phyloP scores from a whole-genome alignment of 768 basidiomycete genomes.

The Lactarius pseudohatsudake region DNA sequence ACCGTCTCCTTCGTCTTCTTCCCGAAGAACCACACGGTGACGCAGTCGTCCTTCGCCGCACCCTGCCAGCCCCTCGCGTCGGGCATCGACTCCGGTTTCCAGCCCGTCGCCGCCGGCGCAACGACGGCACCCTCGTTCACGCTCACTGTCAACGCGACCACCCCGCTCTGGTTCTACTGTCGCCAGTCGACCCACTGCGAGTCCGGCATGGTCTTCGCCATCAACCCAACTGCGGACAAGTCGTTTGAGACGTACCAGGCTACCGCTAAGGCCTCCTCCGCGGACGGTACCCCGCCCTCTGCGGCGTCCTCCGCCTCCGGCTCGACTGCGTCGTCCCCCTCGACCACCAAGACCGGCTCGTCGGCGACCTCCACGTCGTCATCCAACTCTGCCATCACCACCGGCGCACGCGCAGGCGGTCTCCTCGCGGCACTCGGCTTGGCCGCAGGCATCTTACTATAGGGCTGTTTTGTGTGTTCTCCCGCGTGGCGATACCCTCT shows the following conservation, averaged over 20 bases:
- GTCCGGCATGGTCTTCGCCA: slow-evolving; percentile 36
- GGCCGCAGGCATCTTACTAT: slow-evolving; percentile 27
- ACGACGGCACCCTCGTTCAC: slow-evolving; percentile 15
- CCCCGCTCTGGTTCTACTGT: slow-evolving; percentile 38
- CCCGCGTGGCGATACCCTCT: background rate
- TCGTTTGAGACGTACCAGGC: slow-evolving; percentile 32
- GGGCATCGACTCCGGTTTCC: slow-evolving; percentile 36
- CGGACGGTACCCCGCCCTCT: slow-evolving; percentile 7
- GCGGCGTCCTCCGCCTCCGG: background rate
- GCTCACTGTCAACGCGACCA: slow-evolving; percentile 30
- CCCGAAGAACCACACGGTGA: slow-evolving; percentile 36
- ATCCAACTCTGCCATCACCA: slow-evolving; percentile 1
- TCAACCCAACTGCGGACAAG: slow-evolving; percentile 35
- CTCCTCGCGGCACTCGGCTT: slow-evolving; percentile 26
- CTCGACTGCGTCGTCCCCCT: background rate
- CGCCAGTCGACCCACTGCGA: slow-evolving; percentile 34
- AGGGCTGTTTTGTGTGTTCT: background rate
- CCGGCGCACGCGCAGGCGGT: slow-evolving; percentile 8
- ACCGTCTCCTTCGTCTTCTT: slow-evolving; percentile 27
- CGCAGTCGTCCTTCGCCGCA: slow-evolving; percentile 38
- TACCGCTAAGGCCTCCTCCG: slow-evolving; percentile 18
- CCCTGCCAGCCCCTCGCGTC: slow-evolving; percentile 34
- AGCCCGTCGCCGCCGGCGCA: slow-evolving; percentile 27
- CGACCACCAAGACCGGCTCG: background rate
- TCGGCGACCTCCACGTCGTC: background rate